Conservation (phyloP, 768 basidiomycete species). For the Leccinellum albellum region DNA sequence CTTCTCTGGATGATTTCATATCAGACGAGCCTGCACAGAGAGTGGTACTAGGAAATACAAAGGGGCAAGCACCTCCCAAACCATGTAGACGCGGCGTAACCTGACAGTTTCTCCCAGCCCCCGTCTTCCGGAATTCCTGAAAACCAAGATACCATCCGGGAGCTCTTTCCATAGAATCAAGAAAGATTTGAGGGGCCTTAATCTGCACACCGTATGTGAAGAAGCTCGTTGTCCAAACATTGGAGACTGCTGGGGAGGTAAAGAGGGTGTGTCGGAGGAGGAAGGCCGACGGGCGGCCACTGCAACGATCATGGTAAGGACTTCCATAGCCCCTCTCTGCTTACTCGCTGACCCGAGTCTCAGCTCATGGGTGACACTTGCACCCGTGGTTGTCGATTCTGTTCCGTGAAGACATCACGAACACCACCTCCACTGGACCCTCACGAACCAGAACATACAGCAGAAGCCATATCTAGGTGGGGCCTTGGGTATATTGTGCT, state of each 20-base stretch:
- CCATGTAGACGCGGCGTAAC: not conserved
- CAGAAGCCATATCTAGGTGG: slow-evolving; percentile 97
- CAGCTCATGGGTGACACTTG: slow-evolving; percentile 99
- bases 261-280: slow-evolving; percentile 56
- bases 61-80: slow-evolving; percentile 44
- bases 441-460: slow-evolving; percentile 97
- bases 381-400: slow-evolving; percentile 96
- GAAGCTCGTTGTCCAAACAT: slow-evolving; percentile 99
- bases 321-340: not conserved
- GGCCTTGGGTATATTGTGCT: slow-evolving; percentile 96
- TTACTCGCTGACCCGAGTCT: slow-evolving; percentile 5
- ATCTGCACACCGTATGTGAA: slow-evolving; percentile 95
- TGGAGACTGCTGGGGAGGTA: slow-evolving; percentile 99
- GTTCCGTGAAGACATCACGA: slow-evolving; percentile 91
- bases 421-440: slow-evolving; percentile 88
- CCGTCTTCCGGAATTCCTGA: slow-evolving; percentile 81
- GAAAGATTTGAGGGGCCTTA: slow-evolving; percentile 88
- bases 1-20: slow-evolving; percentile 79
- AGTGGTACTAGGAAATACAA: slow-evolving; percentile 69
- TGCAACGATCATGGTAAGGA: slow-evolving; percentile 93
- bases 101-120: slow-evolving; percentile 46
- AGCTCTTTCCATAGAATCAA: slow-evolving; percentile 89
- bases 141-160: slow-evolving; percentile 89
- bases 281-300: slow-evolving; percentile 84
- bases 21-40: slow-evolving; percentile 52